A percentile compares a stretch with the other conserved stretches of the same genome.
These are phyloP conservation scores for Camelina sativa DNA, from an alignment of 345 rosid genomes.

Conservation along the genomic window DNA sequence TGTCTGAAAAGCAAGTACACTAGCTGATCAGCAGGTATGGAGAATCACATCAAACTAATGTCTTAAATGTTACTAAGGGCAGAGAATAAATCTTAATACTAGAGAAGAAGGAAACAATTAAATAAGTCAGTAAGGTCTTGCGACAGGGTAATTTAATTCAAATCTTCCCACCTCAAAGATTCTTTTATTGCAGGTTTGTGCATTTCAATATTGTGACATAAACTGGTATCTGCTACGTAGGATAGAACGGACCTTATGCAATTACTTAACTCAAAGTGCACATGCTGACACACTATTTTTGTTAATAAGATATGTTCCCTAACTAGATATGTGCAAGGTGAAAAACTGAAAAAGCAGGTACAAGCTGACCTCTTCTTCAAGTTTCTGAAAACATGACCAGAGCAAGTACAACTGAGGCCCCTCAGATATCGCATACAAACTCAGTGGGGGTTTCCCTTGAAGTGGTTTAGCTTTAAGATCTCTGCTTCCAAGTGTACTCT, in stretches of 20 bases:
- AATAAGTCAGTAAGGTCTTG: background rate
- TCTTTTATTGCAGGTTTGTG: background rate
- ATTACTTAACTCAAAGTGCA: conserved; percentile 13
- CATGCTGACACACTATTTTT: background rate
- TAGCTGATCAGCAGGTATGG: conserved; percentile 28
- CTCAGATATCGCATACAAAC: conserved; percentile 73
- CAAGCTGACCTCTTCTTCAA: conserved; percentile 80
- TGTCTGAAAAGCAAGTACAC: conserved; percentile 58
- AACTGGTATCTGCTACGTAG: conserved; percentile 2
- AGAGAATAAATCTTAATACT: background rate
- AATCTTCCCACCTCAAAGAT: background rate
- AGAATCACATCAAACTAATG: conserved; percentile 15
- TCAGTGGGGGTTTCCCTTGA: conserved; percentile 54
- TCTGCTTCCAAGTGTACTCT: conserved; percentile 48
- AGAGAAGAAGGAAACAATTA: background rate
- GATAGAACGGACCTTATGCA: background rate
- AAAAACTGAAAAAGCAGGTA: conserved; percentile 38
- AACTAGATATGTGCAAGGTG: conserved; percentile 8
- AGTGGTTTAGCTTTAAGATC: conserved; percentile 53
- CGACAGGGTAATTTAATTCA: background rate
- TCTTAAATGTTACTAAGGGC: background rate
- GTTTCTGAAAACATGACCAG: conserved; percentile 70
- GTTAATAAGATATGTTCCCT: background rate
- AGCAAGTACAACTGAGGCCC: conserved; percentile 73
- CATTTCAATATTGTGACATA: conserved; percentile 9